phyloP scores from a whole-genome alignment of 306 rosid species.

The Medicago lupulina region DNA sequence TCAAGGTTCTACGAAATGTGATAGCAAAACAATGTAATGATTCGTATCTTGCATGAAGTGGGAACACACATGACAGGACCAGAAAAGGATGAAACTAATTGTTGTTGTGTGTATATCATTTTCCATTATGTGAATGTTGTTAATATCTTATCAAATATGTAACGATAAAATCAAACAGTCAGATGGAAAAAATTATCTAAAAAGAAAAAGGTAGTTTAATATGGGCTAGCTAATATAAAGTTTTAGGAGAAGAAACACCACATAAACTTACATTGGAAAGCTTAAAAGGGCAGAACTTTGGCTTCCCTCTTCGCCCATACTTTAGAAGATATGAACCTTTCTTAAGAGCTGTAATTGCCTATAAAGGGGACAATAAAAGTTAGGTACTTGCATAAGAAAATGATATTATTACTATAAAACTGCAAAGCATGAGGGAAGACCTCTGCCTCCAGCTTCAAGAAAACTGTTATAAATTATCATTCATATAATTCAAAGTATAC shows the following conservation, averaged over 20 bases:
- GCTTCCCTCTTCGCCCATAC: constrained; percentile 96
- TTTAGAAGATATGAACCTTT: constrained; percentile 90
- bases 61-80: neutral
- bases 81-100: constrained; percentile 21
- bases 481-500: neutral
- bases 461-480: neutral
- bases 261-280: constrained; percentile 81
- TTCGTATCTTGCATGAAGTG: neutral
- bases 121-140: neutral
- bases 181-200: neutral
- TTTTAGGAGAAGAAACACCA: constrained; percentile 32
- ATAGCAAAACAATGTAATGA: neutral
- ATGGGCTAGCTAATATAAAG: constrained; percentile 17
- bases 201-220: constrained; percentile 1
- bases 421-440: constrained; percentile 25
- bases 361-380: constrained; percentile 35
- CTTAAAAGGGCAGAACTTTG: constrained; percentile 94
- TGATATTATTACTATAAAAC: constrained; percentile 38
- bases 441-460: neutral
- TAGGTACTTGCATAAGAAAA: constrained; percentile 22
- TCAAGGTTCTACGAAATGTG: neutral
- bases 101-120: constrained; percentile 19
- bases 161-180: neutral
- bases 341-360: constrained; percentile 91
- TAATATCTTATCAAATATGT: constrained; percentile 1